Conservation (phyloP, 768 basidiomycete genomes). For the Tricholoma bakamatsutake region DNA sequence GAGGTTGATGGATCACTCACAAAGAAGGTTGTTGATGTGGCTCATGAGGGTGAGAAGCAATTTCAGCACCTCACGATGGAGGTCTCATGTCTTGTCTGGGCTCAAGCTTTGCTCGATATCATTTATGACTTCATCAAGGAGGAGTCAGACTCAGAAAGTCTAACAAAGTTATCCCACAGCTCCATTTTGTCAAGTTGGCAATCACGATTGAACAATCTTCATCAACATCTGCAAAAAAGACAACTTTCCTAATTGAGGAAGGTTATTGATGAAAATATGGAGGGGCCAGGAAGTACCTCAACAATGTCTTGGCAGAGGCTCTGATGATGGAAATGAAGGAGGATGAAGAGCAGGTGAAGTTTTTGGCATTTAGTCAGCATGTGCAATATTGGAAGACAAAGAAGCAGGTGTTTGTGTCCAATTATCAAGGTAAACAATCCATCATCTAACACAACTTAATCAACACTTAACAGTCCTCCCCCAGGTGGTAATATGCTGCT, state of each 20-base stretch:
- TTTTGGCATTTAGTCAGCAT: constrained; percentile 13
- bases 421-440: neutral
- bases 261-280: constrained; percentile 1
- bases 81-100: neutral
- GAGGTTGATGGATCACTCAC: neutral
- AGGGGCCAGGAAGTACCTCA: neutral
- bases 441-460: too few relatives aligned
- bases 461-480: neutral
- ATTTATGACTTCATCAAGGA: neutral
- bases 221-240: neutral
- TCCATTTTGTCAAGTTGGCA: constrained; percentile 2
- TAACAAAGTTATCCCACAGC: constrained; percentile 2
- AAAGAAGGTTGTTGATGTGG: constrained; percentile 1
- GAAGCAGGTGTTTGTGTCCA: neutral
- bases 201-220: constrained; percentile 3
- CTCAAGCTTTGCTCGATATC: neutral
- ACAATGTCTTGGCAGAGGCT: too few relatives aligned
- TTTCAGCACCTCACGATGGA: constrained; percentile 1
- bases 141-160: neutral
- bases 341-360: neutral
- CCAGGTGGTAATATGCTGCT: neutral
- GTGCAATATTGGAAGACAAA: neutral
- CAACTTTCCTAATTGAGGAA: constrained; percentile 6
- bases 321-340: constrained; percentile 1
- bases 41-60: constrained; percentile 2